phyloP scores from a whole-genome alignment of 805 yeast species.

The Maudiozyma saulgeensis region DNA sequence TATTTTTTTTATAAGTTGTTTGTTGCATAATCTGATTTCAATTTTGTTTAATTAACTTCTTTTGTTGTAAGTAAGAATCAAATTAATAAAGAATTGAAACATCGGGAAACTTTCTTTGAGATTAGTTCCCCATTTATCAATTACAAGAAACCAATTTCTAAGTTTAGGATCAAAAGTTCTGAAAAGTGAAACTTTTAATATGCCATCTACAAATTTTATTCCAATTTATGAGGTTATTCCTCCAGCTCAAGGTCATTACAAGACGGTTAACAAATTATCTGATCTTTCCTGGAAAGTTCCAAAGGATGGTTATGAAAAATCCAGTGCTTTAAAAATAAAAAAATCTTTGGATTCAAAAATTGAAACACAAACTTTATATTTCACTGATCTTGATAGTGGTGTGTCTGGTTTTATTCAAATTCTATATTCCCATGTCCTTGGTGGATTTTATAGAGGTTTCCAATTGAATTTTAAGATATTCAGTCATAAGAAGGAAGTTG shows the following conservation, averaged over 20 bases:
- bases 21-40: no score
- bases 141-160: no score
- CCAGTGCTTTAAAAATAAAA: neutral
- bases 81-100: no score
- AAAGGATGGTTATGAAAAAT: neutral
- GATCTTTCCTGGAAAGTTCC: conserved; percentile 4
- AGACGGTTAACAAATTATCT: neutral
- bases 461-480: conserved; percentile 43
- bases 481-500: conserved; percentile 8
- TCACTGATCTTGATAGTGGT: conserved; percentile 36
- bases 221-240: conserved; percentile 4
- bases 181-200: neutral
- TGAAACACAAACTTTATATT: conserved; percentile 48
- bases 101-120: no score
- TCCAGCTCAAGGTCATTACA: neutral
- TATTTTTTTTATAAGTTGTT: no score
- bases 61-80: no score
- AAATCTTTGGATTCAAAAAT: conserved; percentile 23
- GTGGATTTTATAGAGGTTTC: conserved; percentile 43
- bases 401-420: conserved; percentile 43
- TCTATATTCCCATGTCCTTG: conserved; percentile 41
- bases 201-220: conserved; percentile 4
- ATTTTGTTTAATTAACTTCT: no score
- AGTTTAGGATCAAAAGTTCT: neutral
- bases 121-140: no score